phyloP scores from a whole-genome alignment of 768 basidiomycete species.

The Hericium erinaceus region DNA sequence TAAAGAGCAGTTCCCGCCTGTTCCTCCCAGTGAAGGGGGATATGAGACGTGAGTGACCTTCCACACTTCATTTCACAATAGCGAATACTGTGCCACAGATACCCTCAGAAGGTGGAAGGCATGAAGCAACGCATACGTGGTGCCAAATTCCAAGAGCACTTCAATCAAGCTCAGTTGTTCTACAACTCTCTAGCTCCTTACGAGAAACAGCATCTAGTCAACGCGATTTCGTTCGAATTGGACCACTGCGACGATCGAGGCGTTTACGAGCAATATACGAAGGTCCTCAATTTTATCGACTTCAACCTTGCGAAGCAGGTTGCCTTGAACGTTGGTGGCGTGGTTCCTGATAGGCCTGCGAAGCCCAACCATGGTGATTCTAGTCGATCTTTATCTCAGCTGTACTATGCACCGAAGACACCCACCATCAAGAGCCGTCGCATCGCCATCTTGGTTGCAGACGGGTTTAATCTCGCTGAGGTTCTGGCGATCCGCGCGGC shows the following conservation, averaged over 20 bases:
- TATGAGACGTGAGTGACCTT: slow-evolving; percentile 33
- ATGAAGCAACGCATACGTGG: slow-evolving; percentile 56
- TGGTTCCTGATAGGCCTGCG: slow-evolving; percentile 41
- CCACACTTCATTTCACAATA: too few relatives aligned
- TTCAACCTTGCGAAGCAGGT: slow-evolving; percentile 62
- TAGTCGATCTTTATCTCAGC: slow-evolving; percentile 50
- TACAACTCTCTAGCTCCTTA: slow-evolving; percentile 65
- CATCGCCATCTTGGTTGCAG: slow-evolving; percentile 67
- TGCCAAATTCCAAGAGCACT: slow-evolving; percentile 72
- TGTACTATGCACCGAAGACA: slow-evolving; percentile 40
- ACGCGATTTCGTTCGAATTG: slow-evolving; percentile 75
- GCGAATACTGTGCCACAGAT: slow-evolving; percentile 23
- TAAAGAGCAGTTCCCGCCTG: slow-evolving; percentile 37
- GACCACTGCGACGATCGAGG: slow-evolving; percentile 71
- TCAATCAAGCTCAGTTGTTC: slow-evolving; percentile 70
- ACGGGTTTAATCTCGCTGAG: slow-evolving; percentile 60
- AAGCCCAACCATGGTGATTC: slow-evolving; percentile 50
- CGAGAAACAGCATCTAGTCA: slow-evolving; percentile 65
- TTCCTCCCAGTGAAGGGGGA: slow-evolving; percentile 42
- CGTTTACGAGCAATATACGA: slow-evolving; percentile 62
- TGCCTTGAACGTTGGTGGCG: slow-evolving; percentile 54
- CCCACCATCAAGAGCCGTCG: slow-evolving; percentile 59
- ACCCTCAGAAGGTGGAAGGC: slow-evolving; percentile 39
- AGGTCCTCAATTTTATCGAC: slow-evolving; percentile 64
- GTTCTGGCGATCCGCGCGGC: slow-evolving; percentile 50